Conservation (phyloP, 768 basidiomycete genomes). For the Tephrocybe sp. region DNA sequence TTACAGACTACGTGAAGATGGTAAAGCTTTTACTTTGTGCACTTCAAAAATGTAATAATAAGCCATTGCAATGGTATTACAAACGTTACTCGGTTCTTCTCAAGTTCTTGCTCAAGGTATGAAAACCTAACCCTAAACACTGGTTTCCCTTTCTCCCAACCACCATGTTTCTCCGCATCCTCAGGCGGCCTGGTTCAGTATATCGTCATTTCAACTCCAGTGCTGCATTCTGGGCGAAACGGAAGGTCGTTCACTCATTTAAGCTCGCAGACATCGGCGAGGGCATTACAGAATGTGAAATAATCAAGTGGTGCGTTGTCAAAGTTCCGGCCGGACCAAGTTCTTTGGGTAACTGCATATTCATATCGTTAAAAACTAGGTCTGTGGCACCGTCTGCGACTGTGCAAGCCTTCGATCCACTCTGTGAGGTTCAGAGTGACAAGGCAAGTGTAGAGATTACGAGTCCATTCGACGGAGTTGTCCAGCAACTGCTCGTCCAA, state of each 20-base stretch:
- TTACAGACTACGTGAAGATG: no score
- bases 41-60: background rate
- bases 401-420: conserved; percentile 63
- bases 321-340: conserved; percentile 25
- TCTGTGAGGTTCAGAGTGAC: conserved; percentile 88
- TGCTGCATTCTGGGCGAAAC: conserved; percentile 24
- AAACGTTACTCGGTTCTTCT: conserved; percentile 7
- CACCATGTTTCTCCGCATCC: conserved; percentile 32
- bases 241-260: conserved; percentile 52
- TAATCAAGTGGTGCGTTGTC: conserved; percentile 73
- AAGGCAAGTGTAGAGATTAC: conserved; percentile 92
- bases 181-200: conserved; percentile 22
- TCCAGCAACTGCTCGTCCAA: conserved; percentile 69
- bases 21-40: no score
- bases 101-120: background rate
- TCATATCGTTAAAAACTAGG: conserved; percentile 38
- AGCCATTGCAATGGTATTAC: background rate
- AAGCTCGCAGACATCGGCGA: conserved; percentile 87
- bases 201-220: conserved; percentile 30
- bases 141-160: conserved; percentile 18
- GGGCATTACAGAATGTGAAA: conserved; percentile 88
- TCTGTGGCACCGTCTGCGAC: conserved; percentile 48
- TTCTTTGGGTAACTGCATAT: background rate
- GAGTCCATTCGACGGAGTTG: conserved; percentile 75
- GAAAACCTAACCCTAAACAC: conserved; percentile 20